A percentile compares a stretch with the other conserved stretches of the same genome.
These are phyloP conservation scores for Lagerstroemia speciosa DNA, from an alignment of 345 rosid species.

Conservation along the genomic window DNA sequence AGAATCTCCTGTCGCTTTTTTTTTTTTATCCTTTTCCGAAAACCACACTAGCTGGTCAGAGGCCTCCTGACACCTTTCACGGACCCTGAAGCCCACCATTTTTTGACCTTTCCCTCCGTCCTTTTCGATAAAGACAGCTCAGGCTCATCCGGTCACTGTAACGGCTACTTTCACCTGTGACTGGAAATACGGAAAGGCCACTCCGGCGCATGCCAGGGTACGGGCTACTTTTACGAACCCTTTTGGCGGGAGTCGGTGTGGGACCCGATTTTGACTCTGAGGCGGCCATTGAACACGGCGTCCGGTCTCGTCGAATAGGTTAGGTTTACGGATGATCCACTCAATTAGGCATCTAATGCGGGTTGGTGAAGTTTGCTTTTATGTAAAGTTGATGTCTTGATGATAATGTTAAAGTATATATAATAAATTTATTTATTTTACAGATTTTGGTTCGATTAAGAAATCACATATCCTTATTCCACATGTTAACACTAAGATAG, in stretches of 20 bases:
- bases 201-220: not conserved
- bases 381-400: too few species aligned
- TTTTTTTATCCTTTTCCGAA: not conserved
- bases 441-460: too few species aligned
- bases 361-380: too few species aligned
- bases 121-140: constrained; percentile 1
- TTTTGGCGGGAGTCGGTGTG: constrained; percentile 2
- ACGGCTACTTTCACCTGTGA: not conserved
- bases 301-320: too few species aligned
- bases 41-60: not conserved
- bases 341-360: not conserved
- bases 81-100: not conserved
- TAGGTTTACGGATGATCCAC: too few species aligned
- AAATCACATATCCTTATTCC: too few species aligned
- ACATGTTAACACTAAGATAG: too few species aligned
- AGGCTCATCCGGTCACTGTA: not conserved
- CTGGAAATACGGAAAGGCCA: not conserved
- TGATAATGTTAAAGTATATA: too few species aligned
- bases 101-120: not conserved
- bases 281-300: too few species aligned
- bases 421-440: too few species aligned
- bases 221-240: too few species aligned
- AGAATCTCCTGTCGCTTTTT: not conserved
- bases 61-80: not conserved
- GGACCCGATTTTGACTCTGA: constrained; percentile 3